Percentiles rank a stretch among this genome's conserved stretches.
Evolutionary conservation across 129 eudicot species (phyloP).

Genomic region (Apium graveolens): DNA sequence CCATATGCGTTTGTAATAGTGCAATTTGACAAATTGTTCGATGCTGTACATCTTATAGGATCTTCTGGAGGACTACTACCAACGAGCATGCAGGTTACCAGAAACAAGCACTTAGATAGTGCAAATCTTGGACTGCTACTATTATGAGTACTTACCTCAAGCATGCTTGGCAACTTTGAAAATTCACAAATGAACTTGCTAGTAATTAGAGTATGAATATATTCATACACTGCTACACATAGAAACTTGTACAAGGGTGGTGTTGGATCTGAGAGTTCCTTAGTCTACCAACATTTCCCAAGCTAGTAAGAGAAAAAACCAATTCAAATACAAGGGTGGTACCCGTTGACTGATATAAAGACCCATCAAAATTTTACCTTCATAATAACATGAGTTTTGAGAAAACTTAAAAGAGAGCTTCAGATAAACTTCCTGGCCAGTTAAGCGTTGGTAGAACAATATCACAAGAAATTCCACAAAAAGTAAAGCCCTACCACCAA

Average conservation of each 20-base stretch:
- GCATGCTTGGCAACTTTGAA: neutral
- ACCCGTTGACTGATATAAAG: neutral
- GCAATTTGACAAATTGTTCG: slow-evolving; percentile 35
- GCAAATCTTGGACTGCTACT: neutral
- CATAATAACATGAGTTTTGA: neutral
- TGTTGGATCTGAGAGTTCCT: neutral
- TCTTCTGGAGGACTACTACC: slow-evolving; percentile 45
- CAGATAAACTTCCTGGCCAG: neutral
- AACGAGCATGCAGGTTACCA: neutral
- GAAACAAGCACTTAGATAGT: neutral
- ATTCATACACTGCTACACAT: too few species aligned
- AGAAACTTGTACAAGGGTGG: neutral
- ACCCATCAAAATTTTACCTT: neutral
- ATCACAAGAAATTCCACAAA: neutral
- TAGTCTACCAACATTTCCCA: neutral
- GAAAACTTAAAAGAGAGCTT: neutral
- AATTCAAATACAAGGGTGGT: too few species aligned
- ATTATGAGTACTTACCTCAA: neutral
- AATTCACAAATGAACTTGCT: neutral
- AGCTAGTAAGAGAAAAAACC: neutral
- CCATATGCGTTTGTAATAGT: slow-evolving; percentile 69
- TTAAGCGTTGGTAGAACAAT: neutral
- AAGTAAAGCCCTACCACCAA: neutral
- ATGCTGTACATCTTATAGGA: slow-evolving; percentile 38
- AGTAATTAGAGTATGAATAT: too few species aligned